phyloP scores from a whole-genome alignment of 1,284 basidiomycete species.

The Neolentinus lepideus region DNA sequence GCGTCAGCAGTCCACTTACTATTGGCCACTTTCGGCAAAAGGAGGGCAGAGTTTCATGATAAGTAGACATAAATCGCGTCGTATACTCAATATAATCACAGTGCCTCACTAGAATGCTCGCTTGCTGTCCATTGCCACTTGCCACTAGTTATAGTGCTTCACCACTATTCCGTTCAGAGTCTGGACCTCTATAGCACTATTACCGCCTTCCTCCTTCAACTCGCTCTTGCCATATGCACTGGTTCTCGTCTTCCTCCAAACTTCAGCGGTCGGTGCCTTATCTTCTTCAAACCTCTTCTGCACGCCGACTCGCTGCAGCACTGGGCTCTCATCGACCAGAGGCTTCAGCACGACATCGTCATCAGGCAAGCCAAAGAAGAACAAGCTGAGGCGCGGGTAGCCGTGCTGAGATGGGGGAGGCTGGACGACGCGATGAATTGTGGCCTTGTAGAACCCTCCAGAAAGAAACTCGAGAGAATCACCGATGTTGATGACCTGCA shows the following conservation, averaged over 20 bases:
- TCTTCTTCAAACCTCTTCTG: conserved; percentile 8
- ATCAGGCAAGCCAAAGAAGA: conserved; percentile 33
- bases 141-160: conserved; percentile 26
- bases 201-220: conserved; percentile 16
- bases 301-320: conserved; percentile 18
- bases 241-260: conserved; percentile 16
- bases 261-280: conserved; percentile 13
- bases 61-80: too few species aligned
- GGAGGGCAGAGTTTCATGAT: too few species aligned
- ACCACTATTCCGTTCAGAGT: conserved; percentile 26
- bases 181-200: conserved; percentile 24
- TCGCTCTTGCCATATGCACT: conserved; percentile 16
- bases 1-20: too few species aligned
- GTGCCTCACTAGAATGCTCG: too few species aligned
- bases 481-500: conserved; percentile 32
- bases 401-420: conserved; percentile 42
- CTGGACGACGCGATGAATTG: conserved; percentile 35
- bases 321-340: conserved; percentile 19
- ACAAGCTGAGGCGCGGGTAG: conserved; percentile 33
- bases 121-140: too few species aligned
- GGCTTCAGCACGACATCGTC: conserved; percentile 24
- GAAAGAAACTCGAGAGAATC: conserved; percentile 36
- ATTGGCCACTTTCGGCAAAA: too few species aligned
- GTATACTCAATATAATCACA: too few species aligned
- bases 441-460: conserved; percentile 36